These are phyloP conservation scores for Botrytis fragariae DNA, from an alignment of 2,329 filamentous ascomycete genomes.

Conservation along the genomic window DNA sequence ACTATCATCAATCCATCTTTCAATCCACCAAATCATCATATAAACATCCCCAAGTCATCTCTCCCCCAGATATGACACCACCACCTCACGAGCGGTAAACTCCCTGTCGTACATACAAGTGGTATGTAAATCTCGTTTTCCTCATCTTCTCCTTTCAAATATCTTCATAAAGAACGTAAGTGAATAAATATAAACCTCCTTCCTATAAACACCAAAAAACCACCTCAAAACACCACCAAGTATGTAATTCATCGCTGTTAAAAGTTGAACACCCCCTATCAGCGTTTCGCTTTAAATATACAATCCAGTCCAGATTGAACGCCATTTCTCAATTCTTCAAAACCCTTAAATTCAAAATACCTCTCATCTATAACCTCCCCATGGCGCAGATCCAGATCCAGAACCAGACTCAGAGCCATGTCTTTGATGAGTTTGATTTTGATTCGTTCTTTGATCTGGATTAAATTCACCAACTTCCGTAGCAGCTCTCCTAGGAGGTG, in stretches of 20 bases:
- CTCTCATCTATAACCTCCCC: slow-evolving; percentile 5
- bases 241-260: background rate
- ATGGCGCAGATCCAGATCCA: background rate
- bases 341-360: background rate
- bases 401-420: background rate
- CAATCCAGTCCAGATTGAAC: background rate
- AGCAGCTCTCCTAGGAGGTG: slow-evolving; percentile 2
- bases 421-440: background rate
- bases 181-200: background rate
- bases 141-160: background rate
- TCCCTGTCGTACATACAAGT: background rate
- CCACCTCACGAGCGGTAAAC: background rate
- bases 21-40: background rate
- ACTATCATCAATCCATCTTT: background rate
- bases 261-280: background rate
- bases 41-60: background rate
- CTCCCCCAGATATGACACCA: background rate
- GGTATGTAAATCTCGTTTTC: background rate
- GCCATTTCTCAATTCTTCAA: background rate
- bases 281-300: background rate
- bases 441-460: background rate
- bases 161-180: background rate
- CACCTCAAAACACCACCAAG: background rate
- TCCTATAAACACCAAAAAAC: background rate
- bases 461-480: slow-evolving; percentile 8